Percentiles rank a stretch among this genome's conserved stretches.
These are phyloP conservation scores for Penicillium lividum DNA, from an alignment of 495 filamentous ascomycete species.

Conservation along the genomic window DNA sequence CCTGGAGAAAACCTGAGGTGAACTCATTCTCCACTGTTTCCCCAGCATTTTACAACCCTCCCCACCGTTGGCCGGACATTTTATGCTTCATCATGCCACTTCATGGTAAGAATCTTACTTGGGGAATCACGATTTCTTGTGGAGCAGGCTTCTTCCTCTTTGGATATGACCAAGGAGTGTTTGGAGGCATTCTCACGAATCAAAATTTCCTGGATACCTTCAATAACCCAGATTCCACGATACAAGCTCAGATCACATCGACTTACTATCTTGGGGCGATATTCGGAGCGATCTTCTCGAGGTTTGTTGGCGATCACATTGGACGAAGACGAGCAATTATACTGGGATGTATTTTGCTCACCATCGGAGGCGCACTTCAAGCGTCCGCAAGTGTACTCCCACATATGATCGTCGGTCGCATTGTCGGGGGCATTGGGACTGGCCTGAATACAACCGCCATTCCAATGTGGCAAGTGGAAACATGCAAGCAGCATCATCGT, in stretches of 20 bases:
- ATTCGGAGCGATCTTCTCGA: neutral
- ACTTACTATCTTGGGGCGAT: neutral
- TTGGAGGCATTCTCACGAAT: constrained; percentile 3
- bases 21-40: no score
- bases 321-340: neutral
- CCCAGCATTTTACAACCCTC: no score
- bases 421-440: neutral
- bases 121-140: neutral
- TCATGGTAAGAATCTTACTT: neutral
- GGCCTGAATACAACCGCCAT: neutral
- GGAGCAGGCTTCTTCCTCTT: constrained; percentile 6
- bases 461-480: constrained; percentile 3
- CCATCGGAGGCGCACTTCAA: neutral
- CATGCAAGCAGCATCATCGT: neutral
- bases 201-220: neutral
- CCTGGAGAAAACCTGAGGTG: no score
- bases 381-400: neutral
- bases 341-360: neutral
- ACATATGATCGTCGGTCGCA: neutral
- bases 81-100: no score
- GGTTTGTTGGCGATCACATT: neutral
- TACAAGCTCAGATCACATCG: neutral
- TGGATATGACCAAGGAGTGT: constrained; percentile 4
- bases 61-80: no score
- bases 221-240: neutral